Evolutionary conservation across 2,329 filamentous ascomycete species (phyloP).

Genomic region (Diplodia sapinea): DNA sequence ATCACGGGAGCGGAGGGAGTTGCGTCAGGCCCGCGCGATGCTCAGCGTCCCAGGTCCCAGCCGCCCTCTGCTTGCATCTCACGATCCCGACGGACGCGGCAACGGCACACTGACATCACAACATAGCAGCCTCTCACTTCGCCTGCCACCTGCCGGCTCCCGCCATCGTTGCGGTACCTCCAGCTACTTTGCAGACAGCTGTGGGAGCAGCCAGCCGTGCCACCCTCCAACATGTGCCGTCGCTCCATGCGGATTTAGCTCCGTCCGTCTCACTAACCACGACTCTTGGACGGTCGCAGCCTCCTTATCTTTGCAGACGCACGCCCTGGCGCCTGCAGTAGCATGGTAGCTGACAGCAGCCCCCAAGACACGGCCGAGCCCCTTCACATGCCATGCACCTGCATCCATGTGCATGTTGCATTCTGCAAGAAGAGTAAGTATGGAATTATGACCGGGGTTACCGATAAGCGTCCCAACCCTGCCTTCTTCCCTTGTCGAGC

Average conservation of each 20-base stretch:
- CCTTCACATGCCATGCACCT: constrained; percentile 23
- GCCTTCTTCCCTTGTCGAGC: background rate
- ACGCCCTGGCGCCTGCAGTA: constrained; percentile 1
- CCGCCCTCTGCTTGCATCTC: background rate
- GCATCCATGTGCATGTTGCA: constrained; percentile 7
- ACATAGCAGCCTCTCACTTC: too few relatives aligned
- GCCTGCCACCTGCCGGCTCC: background rate
- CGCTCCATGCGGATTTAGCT: background rate
- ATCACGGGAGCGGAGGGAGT: constrained; percentile 1
- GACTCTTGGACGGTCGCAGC: background rate
- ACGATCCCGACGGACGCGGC: background rate
- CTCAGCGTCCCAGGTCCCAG: background rate
- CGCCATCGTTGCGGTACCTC: background rate
- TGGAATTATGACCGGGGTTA: background rate
- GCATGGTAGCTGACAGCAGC: background rate
- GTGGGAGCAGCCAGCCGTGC: background rate
- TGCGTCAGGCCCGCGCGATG: constrained; percentile 14
- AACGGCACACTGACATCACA: constrained; percentile 10
- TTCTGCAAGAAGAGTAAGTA: background rate
- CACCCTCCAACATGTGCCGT: background rate
- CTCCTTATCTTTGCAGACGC: constrained; percentile 9
- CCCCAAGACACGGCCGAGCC: background rate
- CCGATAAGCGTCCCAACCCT: constrained; percentile 6
- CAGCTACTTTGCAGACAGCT: background rate
- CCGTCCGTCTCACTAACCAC: background rate